Conservation (phyloP, 108 stramenopile species). For the Nitzschia palea region DNA sequence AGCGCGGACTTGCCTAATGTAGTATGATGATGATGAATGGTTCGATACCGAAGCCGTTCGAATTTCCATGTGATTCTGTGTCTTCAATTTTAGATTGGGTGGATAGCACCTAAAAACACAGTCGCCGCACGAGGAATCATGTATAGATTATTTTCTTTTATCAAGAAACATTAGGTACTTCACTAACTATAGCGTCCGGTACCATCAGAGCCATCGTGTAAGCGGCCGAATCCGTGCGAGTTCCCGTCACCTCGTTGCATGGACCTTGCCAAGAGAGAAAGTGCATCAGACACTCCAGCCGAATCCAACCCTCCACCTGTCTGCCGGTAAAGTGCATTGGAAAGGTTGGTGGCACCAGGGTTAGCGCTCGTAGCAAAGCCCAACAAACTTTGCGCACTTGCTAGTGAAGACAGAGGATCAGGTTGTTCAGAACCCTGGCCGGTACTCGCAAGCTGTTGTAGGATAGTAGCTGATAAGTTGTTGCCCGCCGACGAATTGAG, state of each 20-base stretch:
- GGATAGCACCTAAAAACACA: no score
- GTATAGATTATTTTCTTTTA: no score
- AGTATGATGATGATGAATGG: no score
- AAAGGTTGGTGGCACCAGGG: conserved; percentile 1
- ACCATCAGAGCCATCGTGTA: conserved; percentile 43
- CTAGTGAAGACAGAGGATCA: conserved; percentile 15
- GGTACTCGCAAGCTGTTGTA: conserved; percentile 20
- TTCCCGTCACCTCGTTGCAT: conserved; percentile 9
- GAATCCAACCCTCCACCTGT: conserved; percentile 10
- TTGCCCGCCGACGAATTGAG: conserved; percentile 6
- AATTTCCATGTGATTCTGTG: no score
- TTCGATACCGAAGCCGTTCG: no score
- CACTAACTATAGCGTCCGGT: conserved; percentile 40
- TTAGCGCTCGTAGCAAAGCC: background rate
- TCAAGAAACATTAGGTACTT: conserved; percentile 34
- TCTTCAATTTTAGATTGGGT: no score
- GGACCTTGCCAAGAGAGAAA: conserved; percentile 16
- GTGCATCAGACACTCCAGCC: conserved; percentile 12
- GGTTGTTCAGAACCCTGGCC: conserved; percentile 1
- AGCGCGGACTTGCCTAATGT: background rate
- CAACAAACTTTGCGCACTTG: conserved; percentile 17
- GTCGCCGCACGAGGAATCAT: no score
- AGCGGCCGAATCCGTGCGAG: background rate
- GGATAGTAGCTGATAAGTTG: conserved; percentile 7
- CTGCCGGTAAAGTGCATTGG: conserved; percentile 6